Evolutionary conservation across 768 basidiomycete species (phyloP).

Genomic region (Pulveroboletus ravenelii): DNA sequence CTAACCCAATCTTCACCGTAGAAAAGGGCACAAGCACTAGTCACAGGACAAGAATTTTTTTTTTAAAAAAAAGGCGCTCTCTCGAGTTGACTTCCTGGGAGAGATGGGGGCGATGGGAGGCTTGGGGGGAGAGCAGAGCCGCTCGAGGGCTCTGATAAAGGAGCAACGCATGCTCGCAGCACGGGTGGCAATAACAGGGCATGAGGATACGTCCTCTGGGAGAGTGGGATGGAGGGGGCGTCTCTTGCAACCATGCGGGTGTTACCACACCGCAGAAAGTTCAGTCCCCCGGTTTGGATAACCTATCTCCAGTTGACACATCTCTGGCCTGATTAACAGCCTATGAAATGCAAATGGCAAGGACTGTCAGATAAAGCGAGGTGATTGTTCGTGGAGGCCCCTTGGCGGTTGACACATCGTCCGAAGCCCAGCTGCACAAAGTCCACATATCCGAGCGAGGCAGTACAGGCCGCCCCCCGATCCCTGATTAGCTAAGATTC

Average conservation of each 20-base stretch:
- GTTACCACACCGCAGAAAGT: constrained; percentile 22
- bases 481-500: constrained; percentile 15
- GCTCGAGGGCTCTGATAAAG: constrained; percentile 25
- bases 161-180: constrained; percentile 23
- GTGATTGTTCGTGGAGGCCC: constrained; percentile 15
- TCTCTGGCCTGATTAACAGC: constrained; percentile 26
- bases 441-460: constrained; percentile 24
- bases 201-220: constrained; percentile 26
- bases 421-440: constrained; percentile 13
- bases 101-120: constrained; percentile 4
- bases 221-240: constrained; percentile 18
- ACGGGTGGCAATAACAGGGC: constrained; percentile 18
- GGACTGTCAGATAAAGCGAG: constrained; percentile 20
- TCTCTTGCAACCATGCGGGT: constrained; percentile 17
- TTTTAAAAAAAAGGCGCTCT: not conserved
- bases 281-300: constrained; percentile 27
- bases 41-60: constrained; percentile 13
- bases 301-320: constrained; percentile 27
- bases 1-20: constrained; percentile 25
- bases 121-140: constrained; percentile 4
- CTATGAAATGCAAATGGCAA: constrained; percentile 29
- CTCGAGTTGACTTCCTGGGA: constrained; percentile 1
- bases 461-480: constrained; percentile 19
- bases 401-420: constrained; percentile 22
- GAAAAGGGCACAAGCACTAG: constrained; percentile 21